phyloP scores from a whole-genome alignment of 768 basidiomycete species.

The Lactarius hengduanensis region DNA sequence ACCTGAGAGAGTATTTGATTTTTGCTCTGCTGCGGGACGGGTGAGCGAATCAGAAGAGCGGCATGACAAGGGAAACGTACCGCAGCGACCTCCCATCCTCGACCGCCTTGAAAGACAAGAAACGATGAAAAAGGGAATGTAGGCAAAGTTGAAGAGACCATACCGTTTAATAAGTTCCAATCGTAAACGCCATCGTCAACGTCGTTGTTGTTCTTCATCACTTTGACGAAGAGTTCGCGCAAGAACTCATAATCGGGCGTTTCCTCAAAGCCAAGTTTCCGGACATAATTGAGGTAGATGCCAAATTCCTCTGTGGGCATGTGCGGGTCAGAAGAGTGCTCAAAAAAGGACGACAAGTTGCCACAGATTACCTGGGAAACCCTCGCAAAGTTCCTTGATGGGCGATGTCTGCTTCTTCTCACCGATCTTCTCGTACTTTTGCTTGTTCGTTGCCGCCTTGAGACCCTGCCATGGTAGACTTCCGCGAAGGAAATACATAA shows the following conservation, averaged over 20 bases:
- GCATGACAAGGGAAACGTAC: conserved; percentile 43
- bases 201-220: conserved; percentile 88
- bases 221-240: conserved; percentile 90
- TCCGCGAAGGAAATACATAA: conserved; percentile 98
- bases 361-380: conserved; percentile 74
- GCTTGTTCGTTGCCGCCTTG: conserved; percentile 99
- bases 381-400: conserved; percentile 95
- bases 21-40: conserved; percentile 46
- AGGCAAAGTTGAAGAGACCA: conserved; percentile 8
- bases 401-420: conserved; percentile 99
- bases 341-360: conserved; percentile 8
- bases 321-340: background rate
- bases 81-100: conserved; percentile 88
- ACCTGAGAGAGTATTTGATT: conserved; percentile 65
- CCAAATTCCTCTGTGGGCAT: conserved; percentile 83
- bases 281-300: conserved; percentile 98
- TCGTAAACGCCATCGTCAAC: conserved; percentile 93
- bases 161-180: conserved; percentile 91
- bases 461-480: conserved; percentile 99
- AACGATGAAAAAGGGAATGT: conserved; percentile 1
- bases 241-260: conserved; percentile 99
- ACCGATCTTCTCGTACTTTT: conserved; percentile 99
- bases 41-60: background rate
- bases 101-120: conserved; percentile 57
- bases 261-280: conserved; percentile 98